Base-by-base conservation (phyloP, 345 rosid genomes). In the Citrus hindsii region DNA sequence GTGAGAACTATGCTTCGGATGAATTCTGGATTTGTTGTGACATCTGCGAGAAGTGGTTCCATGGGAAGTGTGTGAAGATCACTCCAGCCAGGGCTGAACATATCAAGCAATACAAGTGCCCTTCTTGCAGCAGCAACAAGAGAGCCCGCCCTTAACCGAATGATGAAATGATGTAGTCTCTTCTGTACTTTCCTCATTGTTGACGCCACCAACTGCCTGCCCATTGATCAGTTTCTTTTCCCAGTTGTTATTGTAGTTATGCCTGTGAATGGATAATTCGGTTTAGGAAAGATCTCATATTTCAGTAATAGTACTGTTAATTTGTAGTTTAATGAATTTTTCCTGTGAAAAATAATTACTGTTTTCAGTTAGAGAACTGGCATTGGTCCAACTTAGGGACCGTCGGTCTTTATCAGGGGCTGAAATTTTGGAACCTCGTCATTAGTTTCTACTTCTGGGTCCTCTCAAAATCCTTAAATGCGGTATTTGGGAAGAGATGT, bases 11-110 rank as follows among this genome's bases (percentile, higher is more conserved):
- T 71, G 97, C 84, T 9, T 22, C 89, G 2, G 91, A 89, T 67
- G 96, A 91, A 73, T 93, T 93, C 87, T 93, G 96, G 98, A 93
- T 93, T 53, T 90, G 91, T 77, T 93, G 98, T 32, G 98, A 93
- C 79, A 63, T 86, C 33, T 92, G 98, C 32, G 90, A 86, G 83
- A 90, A 81, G 69, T 93, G 98, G 97, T 93, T 90, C 87, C 93
- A 90, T 80, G 91, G 93, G 32, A 83, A 86, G 85, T 88, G 93
- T 67, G 93, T 90, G 69, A 88, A 87, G 86, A 86, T 90, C 66
- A 90, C 93, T 9, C 93, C 93, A 4, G 90, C 93, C 18, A 88
- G 86, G 76, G 93, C 93, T 5, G 92, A 86, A 82, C 90, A 88
- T 76, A 88, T 90, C 59, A 88, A 87, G 87, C 90, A 86, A 68